Conservation (phyloP, 371 early-diverging fungal species). For the Choanephora cucurbitarum region DNA sequence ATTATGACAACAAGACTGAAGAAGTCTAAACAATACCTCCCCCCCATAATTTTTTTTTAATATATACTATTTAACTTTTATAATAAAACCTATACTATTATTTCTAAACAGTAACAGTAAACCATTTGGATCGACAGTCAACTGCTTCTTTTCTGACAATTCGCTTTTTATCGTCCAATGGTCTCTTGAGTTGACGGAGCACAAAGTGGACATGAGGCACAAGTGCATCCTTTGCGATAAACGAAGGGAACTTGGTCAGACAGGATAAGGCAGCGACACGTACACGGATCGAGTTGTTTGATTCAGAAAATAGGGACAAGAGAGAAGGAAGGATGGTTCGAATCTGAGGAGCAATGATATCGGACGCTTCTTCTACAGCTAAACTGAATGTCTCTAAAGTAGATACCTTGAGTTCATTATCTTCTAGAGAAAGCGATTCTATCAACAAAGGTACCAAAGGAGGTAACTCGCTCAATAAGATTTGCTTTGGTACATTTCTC, state of each 20-base stretch:
- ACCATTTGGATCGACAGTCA: constrained; percentile 86
- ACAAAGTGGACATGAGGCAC: constrained; percentile 65
- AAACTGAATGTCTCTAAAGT: constrained; percentile 78
- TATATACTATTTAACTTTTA: not conserved
- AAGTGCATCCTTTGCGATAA: constrained; percentile 60
- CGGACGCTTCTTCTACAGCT: constrained; percentile 59
- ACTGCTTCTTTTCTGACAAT: constrained; percentile 88
- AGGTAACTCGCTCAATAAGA: constrained; percentile 76
- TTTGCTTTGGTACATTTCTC: constrained; percentile 78
- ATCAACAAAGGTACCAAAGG: constrained; percentile 77
- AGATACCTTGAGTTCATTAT: constrained; percentile 68
- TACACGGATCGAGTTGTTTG: constrained; percentile 42
- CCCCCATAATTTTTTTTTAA: too few species aligned
- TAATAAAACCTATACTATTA: not conserved
- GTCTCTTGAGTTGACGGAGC: constrained; percentile 57
- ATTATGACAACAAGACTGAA: not conserved
- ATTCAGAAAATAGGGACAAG: constrained; percentile 38
- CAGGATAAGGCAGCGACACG: constrained; percentile 77
- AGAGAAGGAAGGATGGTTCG: constrained; percentile 53
- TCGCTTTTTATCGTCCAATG: constrained; percentile 88
- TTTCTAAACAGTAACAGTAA: not conserved
- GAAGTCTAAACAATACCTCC: not conserved
- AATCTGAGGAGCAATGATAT: constrained; percentile 61
- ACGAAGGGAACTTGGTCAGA: constrained; percentile 67
- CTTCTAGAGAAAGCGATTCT: constrained; percentile 62